Percentiles rank a stretch among this genome's conserved stretches.
These are phyloP conservation scores for Fragosphaeria purpurea DNA, from an alignment of 2,329 filamentous ascomycete genomes.

Conservation along the genomic window DNA sequence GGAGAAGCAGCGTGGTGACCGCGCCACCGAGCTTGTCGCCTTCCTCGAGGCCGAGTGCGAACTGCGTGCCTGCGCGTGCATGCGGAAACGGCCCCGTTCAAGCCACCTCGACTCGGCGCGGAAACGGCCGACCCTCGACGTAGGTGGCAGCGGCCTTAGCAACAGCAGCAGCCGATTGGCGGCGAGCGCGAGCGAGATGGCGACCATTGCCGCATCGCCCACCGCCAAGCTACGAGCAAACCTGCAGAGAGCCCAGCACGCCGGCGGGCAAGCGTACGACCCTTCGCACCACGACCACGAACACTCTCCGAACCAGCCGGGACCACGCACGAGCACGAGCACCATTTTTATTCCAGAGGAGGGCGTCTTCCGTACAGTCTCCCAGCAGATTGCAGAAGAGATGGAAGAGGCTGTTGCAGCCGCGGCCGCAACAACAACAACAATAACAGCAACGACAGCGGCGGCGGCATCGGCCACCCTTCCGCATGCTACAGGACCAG, in stretches of 20 bases:
- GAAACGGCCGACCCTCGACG: conserved; percentile 26
- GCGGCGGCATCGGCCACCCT: conserved; percentile 12
- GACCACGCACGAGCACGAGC: conserved; percentile 24
- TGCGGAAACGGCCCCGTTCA: conserved; percentile 27
- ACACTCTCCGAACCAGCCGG: not conserved
- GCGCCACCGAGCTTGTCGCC: conserved; percentile 62
- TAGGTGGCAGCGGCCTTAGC: conserved; percentile 26
- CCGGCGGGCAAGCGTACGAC: not conserved
- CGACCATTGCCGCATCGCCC: conserved; percentile 10
- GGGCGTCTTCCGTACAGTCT: conserved; percentile 53
- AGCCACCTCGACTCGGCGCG: conserved; percentile 23
- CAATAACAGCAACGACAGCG: conserved; percentile 16
- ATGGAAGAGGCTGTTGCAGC: conserved; percentile 22
- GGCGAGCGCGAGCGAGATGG: conserved; percentile 27
- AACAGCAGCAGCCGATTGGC: conserved; percentile 28
- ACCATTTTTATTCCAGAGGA: conserved; percentile 52
- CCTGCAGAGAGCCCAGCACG: conserved; percentile 15
- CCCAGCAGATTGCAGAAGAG: conserved; percentile 40
- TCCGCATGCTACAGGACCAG: no score
- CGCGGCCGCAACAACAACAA: conserved; percentile 17
- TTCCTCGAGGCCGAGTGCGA: conserved; percentile 68
- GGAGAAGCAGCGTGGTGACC: conserved; percentile 53
- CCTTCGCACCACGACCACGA: not conserved
- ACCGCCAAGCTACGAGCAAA: conserved; percentile 16
- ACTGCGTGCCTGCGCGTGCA: conserved; percentile 56